Evolutionary conservation across 169 alveolate genomes (phyloP).

Genomic region (Plasmodium chabaudi): DNA sequence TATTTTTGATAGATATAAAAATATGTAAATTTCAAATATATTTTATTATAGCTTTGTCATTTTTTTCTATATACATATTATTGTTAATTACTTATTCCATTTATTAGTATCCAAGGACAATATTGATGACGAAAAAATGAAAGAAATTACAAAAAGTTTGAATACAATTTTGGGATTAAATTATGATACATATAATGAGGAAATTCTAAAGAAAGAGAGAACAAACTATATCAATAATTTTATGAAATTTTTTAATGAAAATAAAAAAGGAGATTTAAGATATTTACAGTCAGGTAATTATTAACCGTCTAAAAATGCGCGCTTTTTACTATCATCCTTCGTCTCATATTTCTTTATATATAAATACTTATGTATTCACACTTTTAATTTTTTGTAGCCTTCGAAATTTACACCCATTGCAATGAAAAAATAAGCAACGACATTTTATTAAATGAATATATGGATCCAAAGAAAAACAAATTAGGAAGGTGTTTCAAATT

Average conservation of each 20-base stretch:
- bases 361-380: neutral
- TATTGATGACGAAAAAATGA: constrained; percentile 5
- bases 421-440: constrained; percentile 35
- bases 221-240: constrained; percentile 39
- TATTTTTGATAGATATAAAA: neutral
- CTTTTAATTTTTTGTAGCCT: constrained; percentile 15
- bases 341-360: neutral
- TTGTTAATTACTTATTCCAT: too few species aligned
- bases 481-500: constrained; percentile 68
- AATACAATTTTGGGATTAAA: constrained; percentile 30
- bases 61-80: too few species aligned
- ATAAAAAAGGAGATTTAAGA: constrained; percentile 60
- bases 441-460: constrained; percentile 10
- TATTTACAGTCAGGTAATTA: constrained; percentile 56
- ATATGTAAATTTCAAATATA: neutral
- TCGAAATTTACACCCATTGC: constrained; percentile 43
- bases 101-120: constrained; percentile 25
- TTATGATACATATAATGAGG: constrained; percentile 11
- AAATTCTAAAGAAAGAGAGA: constrained; percentile 21
- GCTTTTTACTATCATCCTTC: neutral
- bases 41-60: too few species aligned
- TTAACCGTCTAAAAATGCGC: neutral
- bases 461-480: constrained; percentile 57
- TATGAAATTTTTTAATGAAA: constrained; percentile 27
- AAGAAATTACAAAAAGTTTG: constrained; percentile 33